Evolutionary conservation across 257 asterid species (phyloP).

Genomic region (Phtheirospermum japonicum): DNA sequence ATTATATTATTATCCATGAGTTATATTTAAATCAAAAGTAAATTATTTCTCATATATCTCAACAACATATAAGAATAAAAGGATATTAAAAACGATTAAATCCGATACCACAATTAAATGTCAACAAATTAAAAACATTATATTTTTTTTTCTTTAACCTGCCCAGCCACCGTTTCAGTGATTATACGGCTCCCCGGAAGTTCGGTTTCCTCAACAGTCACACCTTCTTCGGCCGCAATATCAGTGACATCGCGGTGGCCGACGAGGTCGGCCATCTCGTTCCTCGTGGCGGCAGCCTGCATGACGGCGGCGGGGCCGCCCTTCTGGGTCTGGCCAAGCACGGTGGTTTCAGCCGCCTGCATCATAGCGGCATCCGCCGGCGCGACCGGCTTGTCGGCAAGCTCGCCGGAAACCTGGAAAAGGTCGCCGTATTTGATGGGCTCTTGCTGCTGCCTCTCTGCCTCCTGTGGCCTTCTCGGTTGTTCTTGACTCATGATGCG

Average conservation of each 20-base stretch:
- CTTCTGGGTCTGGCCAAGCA: slow-evolving; percentile 49
- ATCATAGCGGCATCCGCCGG: slow-evolving; percentile 73
- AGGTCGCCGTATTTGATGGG: slow-evolving; percentile 62
- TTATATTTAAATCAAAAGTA: too few relatives aligned
- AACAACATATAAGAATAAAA: too few relatives aligned
- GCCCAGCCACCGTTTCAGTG: slow-evolving; percentile 64
- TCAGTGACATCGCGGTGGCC: slow-evolving; percentile 41
- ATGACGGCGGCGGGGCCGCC: slow-evolving; percentile 62
- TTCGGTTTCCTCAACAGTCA: slow-evolving; percentile 44
- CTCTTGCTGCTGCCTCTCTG: slow-evolving; percentile 31
- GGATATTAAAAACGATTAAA: background rate
- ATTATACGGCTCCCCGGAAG: slow-evolving; percentile 48
- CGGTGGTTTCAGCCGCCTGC: slow-evolving; percentile 57
- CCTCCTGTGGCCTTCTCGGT: slow-evolving; percentile 33
- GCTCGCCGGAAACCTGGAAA: slow-evolving; percentile 51
- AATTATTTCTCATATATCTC: background rate
- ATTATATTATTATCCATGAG: too few relatives aligned
- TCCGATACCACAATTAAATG: too few relatives aligned
- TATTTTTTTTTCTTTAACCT: slow-evolving; percentile 35
- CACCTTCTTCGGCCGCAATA: slow-evolving; percentile 43
- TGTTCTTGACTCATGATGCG: slow-evolving; percentile 68
- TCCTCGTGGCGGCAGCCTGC: slow-evolving; percentile 58
- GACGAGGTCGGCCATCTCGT: slow-evolving; percentile 55
- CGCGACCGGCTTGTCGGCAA: slow-evolving; percentile 47
- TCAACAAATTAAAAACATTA: too few relatives aligned